Conservation (phyloP, 192 early-diverging fungal species). For the Coemansia sp. region DNA sequence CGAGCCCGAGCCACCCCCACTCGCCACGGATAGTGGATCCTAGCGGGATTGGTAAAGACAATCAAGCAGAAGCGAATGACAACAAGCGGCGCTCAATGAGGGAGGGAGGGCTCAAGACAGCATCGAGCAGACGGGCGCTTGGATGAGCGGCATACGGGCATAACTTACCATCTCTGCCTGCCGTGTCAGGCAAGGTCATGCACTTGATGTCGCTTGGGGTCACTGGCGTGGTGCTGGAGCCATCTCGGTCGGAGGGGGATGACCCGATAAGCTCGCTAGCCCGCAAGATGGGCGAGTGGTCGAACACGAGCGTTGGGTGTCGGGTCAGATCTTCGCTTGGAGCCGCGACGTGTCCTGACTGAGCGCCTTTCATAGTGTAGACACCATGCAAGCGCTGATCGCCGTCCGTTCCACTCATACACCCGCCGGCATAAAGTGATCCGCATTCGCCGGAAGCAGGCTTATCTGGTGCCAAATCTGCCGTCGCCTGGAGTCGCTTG, state of each 20-base stretch:
- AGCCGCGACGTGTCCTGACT: background rate
- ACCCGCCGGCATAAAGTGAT: conserved; percentile 7
- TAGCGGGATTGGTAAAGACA: background rate
- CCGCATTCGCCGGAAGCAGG: conserved; percentile 3
- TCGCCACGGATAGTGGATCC: background rate
- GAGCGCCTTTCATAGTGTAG: background rate
- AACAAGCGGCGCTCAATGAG: background rate
- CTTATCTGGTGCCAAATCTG: background rate
- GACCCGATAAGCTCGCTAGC: conserved; percentile 23
- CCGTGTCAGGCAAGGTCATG: background rate
- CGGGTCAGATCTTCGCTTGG: conserved; percentile 19
- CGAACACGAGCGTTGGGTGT: conserved; percentile 51
- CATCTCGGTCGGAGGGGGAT: background rate
- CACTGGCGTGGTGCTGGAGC: background rate
- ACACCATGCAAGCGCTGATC: conserved; percentile 34
- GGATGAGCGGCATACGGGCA: background rate
- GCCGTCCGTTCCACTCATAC: conserved; percentile 10
- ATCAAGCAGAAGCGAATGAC: background rate
- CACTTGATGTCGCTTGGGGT: background rate
- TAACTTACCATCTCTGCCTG: background rate
- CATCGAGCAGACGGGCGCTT: background rate
- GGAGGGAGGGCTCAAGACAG: background rate
- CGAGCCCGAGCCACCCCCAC: background rate
- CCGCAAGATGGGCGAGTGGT: conserved; percentile 39
- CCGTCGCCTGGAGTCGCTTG: background rate